Evolutionary conservation across 768 basidiomycete genomes (phyloP), one percentile per base, ranked within the genome.

Genomic region (Amanita phalloides): DNA sequence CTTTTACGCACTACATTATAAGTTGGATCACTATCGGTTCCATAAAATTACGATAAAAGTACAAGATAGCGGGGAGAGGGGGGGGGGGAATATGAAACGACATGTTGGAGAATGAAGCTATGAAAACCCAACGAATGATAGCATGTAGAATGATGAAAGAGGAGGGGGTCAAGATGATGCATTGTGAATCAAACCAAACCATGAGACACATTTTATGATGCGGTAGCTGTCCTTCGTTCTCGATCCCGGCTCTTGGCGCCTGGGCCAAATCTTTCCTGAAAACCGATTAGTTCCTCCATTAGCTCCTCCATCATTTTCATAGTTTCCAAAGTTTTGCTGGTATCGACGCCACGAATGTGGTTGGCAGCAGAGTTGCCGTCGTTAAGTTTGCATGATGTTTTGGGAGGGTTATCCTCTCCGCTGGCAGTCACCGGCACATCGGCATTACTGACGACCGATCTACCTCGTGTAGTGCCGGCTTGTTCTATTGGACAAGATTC

Each of bases 291-390:
- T 64, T 94, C 91, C 61, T 88, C 79, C 83, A 92, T 92, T 8
- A 95, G 71, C 59, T 87, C 89, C 62, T 92, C 91, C 85, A 95
- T 89, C 71, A 86, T 74, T 66, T 79, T 83, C 79, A 88, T 86
- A 37, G 85, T 85, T 37, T 49, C 61, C 59, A 32, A 26, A 14
- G 51, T 45, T 36, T 52, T 52, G 33, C 44, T 45, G n/a, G 41
- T 44, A 28, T 52, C 48, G 56, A 53, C 45, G 58, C 60, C 46
- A 57, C 61, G 55, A 59, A 61, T 45, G 53, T 60, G 57, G 56
- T 61, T 28, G 57, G 48, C 48, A 58, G 60, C 47, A 48, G 60
- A 48, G 32, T 55, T 37, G 51, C 44, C 20, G 51, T 47, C 35
- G 42, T 55, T 13, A 47, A 20, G 25, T 30, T 49, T 44, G 44